Conservation (phyloP, 345 rosid species). For the Citrus reticulata region DNA sequence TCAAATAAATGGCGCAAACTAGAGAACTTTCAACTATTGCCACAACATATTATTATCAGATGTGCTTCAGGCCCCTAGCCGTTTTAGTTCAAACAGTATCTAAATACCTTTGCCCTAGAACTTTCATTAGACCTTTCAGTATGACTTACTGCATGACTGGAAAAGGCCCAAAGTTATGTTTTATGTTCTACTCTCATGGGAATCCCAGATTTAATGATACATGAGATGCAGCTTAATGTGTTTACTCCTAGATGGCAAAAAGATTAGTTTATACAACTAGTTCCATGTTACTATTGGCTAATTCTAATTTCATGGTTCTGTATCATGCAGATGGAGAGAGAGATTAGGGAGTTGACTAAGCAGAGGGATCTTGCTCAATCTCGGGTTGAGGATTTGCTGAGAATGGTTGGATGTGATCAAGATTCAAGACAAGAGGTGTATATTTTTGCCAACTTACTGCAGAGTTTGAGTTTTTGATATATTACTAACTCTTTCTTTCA, state of each 20-base stretch:
- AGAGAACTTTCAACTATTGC: neutral
- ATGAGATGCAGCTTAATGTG: neutral
- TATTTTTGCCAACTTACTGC: neutral
- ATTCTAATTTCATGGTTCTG: slow-evolving; percentile 17
- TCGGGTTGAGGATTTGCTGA: slow-evolving; percentile 69
- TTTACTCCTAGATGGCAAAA: neutral
- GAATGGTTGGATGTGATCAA: slow-evolving; percentile 54
- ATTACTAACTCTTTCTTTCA: slow-evolving; percentile 17
- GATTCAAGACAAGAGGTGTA: slow-evolving; percentile 50
- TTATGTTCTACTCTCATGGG: neutral
- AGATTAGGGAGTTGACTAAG: slow-evolving; percentile 68
- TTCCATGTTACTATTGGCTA: neutral
- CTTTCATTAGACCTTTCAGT: neutral
- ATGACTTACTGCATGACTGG: neutral
- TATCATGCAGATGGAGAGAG: slow-evolving; percentile 75
- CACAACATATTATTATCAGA: neutral
- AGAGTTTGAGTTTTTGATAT: neutral
- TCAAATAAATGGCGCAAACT: neutral
- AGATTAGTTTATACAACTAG: neutral
- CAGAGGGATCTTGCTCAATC: slow-evolving; percentile 88
- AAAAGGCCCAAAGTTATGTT: neutral
- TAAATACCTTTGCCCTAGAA: neutral
- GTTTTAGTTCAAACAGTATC: neutral
- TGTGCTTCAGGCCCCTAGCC: neutral
- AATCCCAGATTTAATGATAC: neutral